Base-by-base conservation (phyloP, 73 alveolate species). In the Symbiodinium natans region DNA sequence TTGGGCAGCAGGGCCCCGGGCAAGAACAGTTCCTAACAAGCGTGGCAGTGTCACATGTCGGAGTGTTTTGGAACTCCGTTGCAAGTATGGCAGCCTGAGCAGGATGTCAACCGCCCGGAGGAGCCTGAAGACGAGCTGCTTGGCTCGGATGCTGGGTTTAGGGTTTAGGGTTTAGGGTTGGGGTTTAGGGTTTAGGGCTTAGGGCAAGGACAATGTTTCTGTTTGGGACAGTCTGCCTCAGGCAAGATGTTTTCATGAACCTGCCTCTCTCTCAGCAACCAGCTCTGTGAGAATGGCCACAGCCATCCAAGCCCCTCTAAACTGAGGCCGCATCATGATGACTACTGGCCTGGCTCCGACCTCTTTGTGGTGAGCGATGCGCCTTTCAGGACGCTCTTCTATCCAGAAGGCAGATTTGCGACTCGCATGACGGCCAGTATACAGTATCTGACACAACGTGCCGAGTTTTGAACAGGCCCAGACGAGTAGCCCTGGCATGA, bases 291-390 rank as follows among this genome's bases (percentile, higher is more conserved):
- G n/a, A n/a, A n/a, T n/a, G n/a, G 29, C 48, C 82, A 31, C 41
- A 46, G 9, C 2, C 36, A 9, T 19, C 13, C 89, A 82, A 23
- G 13, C 6, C 59, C 13, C 13, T 46, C 59, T 13, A 23, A 36
- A 3, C 80, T 63, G 2, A 90, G 97, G 97, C 98, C 98, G 34
- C 98, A 92, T 77, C 98, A 92, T 33, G 98, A 92, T 36, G 92
- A 77, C 54, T 92, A 92, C 71, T 92, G 92, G 90, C 98, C 98
- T 25, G 98, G 98, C 10, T 88, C 98, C 40, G 98, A 92, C 43
- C 39, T 46, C 84, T 92, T 92, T 34, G 92, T 80, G 41, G 98
- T 92, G 84, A 92, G 98, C 92, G 98, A 92, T 29, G 90, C 98
- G 9, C 97, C 97, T 27, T 34, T 75, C 40, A 80, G 92, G 27